Evolutionary conservation across 139 green algal species (phyloP).

Genomic region (Raphidocelis subcapitata): DNA sequence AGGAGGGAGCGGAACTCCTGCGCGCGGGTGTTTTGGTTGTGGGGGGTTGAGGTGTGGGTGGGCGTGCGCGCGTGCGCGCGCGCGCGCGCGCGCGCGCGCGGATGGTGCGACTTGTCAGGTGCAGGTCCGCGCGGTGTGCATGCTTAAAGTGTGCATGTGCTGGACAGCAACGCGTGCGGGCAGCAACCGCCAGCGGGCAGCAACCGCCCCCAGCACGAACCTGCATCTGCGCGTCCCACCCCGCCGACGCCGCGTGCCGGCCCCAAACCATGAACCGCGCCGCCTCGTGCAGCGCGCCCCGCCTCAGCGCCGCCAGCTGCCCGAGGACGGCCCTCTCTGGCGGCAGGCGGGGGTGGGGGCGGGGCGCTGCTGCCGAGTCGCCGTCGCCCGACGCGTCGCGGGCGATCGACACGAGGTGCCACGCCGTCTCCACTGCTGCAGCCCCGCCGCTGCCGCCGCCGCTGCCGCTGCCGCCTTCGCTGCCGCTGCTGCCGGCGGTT

Average conservation of each 20-base stretch:
- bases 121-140: too few species aligned
- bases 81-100: not conserved
- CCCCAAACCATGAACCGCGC: constrained; percentile 39
- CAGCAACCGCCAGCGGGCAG: too few species aligned
- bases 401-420: constrained; percentile 6
- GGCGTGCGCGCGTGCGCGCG: not conserved
- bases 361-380: not conserved
- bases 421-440: not conserved
- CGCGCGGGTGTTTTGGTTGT: too few species aligned
- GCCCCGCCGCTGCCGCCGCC: constrained; percentile 14
- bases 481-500: constrained; percentile 5
- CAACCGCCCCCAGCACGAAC: too few species aligned
- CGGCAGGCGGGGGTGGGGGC: constrained; percentile 10
- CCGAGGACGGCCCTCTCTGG: constrained; percentile 36
- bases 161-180: too few species aligned
- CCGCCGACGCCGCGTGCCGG: constrained; percentile 8
- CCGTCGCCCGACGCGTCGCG: constrained; percentile 3
- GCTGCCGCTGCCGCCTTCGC: not conserved
- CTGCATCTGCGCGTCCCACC: constrained; percentile 19
- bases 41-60: too few species aligned
- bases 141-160: too few species aligned
- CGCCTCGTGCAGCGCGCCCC: constrained; percentile 29
- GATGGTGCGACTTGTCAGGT: too few species aligned
- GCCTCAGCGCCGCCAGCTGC: constrained; percentile 46
- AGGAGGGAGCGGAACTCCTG: constrained; percentile 28